Evolutionary conservation across 2,329 filamentous ascomycete genomes (phyloP), one percentile per base, ranked within the genome.

Genomic region (Fonsecaea pedrosoi): DNA sequence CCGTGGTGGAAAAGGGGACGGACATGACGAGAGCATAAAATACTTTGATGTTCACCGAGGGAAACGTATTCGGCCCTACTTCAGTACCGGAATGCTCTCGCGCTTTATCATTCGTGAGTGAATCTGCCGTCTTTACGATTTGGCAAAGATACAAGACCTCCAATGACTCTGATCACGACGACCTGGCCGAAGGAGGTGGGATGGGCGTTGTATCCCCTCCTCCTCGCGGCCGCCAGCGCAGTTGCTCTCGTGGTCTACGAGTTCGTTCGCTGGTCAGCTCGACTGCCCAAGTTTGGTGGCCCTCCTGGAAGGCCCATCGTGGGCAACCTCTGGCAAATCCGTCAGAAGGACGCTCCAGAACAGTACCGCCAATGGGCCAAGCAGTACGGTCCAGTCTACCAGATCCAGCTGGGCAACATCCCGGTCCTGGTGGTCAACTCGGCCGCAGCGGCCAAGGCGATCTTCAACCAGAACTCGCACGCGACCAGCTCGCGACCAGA

Each of bases 341-440:
- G 38, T 13, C 80, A 82, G 3, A 76, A 78, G 54, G 84, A 86
- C 66, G 84, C 73, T 86, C 9, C 81, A 78, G 84, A 86, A 60
- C 82, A 85, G 73, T 87, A 87, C 72, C 81, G 84, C 1, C 70
- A 81, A 21, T 87, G 85, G 85, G 80, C 84, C 0, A 80, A 79
- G 57, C 78, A 75, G 50, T 83, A 83, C 62, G 82, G 82, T 0
- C 72, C 77, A 0, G 84, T 87, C 1, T 87, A 85, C 72, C 85
- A 87, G 70, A 83, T 87, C 10, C 81, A 84, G 70, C 74, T 87
- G 3, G 85, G 85, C 0, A 87, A 87, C 53, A 79, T 86, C 18
- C 84, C 85, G 0, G 77, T 86, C n/a, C 79, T 87, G 1, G 81
- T 87, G 9, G 80, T 87, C 54, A 87, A 87, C 71, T 83, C 82